Evolutionary conservation across 345 rosid genomes (phyloP), one percentile per base, ranked within the genome.

Genomic region (Eucalyptus lansdowneana): DNA sequence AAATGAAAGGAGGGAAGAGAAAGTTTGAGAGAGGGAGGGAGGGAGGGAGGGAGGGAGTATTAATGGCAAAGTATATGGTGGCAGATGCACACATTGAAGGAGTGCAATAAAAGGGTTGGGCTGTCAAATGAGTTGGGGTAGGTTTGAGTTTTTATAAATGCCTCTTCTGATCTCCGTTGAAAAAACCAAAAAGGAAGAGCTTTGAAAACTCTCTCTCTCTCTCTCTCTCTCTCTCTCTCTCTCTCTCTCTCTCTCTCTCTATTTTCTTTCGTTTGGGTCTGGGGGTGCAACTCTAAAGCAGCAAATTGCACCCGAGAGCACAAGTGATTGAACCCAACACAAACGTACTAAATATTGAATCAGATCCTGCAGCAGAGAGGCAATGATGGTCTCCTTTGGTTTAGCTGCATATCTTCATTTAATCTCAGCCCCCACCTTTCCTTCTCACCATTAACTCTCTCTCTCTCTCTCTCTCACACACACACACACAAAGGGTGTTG

Each of bases 81-180:
- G 96, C 97, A 97, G 99, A 93, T 96, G 90, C 89, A 90, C 87
- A 94, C 95, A 97, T 95, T 96, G 95, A 96, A 96, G 94, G 89
- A 88, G 89, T 91, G 97, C 93, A 96, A 95, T 96, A 94, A 96
- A 96, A 94, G 93, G 96, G 69, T 83, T 88, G 87, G 69, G 62
- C 87, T 86, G 90, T 86, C 91, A 95, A 94, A 96, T 27, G 25
- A 85, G 88, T 92, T 94, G 96, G 97, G 88, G 87, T 96, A 95
- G 97, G 96, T 96, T 91, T 94, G 93, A 87, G 94, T 92, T 92
- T 94, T 95, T 93, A 93, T 94, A 92, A 67, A 87, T 92, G 92
- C 94, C 92, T 92, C 87, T 49, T 53, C 58, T 31, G 58, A 50
- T 86, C 54, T 37, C 51, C 31, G 34, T 86, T 49, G 21, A 29